These are phyloP conservation scores for Loxodes magnus DNA, from an alignment of 73 alveolate species.

Conservation along the genomic window DNA sequence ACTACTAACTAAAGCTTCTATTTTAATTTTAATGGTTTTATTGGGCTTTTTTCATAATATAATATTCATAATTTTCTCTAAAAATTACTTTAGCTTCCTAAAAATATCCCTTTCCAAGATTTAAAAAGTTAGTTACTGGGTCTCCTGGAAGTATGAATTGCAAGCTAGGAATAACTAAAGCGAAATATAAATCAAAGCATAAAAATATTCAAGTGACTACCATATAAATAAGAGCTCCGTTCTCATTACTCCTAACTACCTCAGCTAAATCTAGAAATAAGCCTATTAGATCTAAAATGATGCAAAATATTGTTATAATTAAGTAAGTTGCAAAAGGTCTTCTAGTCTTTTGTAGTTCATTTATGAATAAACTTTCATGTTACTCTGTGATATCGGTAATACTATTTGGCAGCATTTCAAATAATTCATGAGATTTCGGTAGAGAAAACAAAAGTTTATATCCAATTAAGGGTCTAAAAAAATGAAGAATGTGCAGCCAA, in stretches of 20 bases:
- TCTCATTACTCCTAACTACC: background rate
- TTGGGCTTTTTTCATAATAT: too few relatives aligned
- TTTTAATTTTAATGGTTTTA: too few relatives aligned
- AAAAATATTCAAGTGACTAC: constrained; percentile 6
- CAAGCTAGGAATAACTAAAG: too few relatives aligned
- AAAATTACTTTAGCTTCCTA: too few relatives aligned
- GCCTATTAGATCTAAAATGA: background rate
- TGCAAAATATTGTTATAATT: background rate
- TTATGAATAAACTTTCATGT: background rate
- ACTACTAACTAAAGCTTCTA: too few relatives aligned
- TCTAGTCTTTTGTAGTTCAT: constrained; percentile 3
- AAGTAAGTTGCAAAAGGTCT: background rate
- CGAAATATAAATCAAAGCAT: constrained; percentile 1
- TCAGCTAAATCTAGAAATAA: background rate
- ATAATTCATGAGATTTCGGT: constrained; percentile 6
- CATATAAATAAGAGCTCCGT: background rate
- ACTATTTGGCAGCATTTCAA: constrained; percentile 11
- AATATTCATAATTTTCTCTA: too few relatives aligned
- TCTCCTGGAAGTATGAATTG: too few relatives aligned
- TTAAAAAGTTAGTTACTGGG: too few relatives aligned
- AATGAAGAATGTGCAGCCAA: background rate
- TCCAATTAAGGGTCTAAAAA: constrained; percentile 3
- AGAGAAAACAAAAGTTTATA: background rate
- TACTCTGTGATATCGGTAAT: constrained; percentile 7
- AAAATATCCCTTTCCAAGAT: too few relatives aligned